Conservation (phyloP, 805 yeast genomes). For the Kazachstania africana region DNA sequence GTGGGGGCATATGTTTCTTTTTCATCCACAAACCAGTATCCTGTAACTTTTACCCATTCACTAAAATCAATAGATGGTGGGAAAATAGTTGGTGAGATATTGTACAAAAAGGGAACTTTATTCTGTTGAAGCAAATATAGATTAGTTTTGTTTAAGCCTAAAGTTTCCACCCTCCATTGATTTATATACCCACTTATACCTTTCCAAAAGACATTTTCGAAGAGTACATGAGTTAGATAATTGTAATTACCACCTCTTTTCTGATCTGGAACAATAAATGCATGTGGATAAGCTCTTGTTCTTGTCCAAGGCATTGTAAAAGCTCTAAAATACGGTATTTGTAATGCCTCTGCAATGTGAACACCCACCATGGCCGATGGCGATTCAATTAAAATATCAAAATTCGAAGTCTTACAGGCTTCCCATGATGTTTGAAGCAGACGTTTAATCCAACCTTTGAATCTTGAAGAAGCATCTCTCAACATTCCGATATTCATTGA, state of each 20-base stretch:
- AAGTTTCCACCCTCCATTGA: slow-evolving; percentile 65
- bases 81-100: slow-evolving; percentile 75
- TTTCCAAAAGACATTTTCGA: slow-evolving; percentile 88
- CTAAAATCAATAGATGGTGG: slow-evolving; percentile 91
- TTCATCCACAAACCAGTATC: slow-evolving; percentile 88
- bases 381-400: slow-evolving; percentile 80
- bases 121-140: slow-evolving; percentile 61
- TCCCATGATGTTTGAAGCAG: slow-evolving; percentile 66
- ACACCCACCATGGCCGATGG: slow-evolving; percentile 95
- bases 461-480: slow-evolving; percentile 70
- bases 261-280: slow-evolving; percentile 89
- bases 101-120: slow-evolving; percentile 79
- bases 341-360: slow-evolving; percentile 86
- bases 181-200: slow-evolving; percentile 83
- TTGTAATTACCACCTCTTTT: slow-evolving; percentile 89
- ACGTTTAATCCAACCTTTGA: slow-evolving; percentile 74
- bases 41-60: slow-evolving; percentile 93
- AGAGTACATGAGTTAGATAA: slow-evolving; percentile 82
- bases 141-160: slow-evolving; percentile 57
- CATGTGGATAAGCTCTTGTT: slow-evolving; percentile 93
- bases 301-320: slow-evolving; percentile 99
- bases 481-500: slow-evolving; percentile 72
- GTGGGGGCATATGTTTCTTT: slow-evolving; percentile 49
- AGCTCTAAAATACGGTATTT: slow-evolving; percentile 85
- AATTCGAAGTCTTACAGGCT: slow-evolving; percentile 56